Percentiles rank a stretch among this genome's conserved stretches.
Evolutionary conservation across 495 filamentous ascomycete genomes (phyloP).

Genomic region (Podospora bellae-mahoneyi): DNA sequence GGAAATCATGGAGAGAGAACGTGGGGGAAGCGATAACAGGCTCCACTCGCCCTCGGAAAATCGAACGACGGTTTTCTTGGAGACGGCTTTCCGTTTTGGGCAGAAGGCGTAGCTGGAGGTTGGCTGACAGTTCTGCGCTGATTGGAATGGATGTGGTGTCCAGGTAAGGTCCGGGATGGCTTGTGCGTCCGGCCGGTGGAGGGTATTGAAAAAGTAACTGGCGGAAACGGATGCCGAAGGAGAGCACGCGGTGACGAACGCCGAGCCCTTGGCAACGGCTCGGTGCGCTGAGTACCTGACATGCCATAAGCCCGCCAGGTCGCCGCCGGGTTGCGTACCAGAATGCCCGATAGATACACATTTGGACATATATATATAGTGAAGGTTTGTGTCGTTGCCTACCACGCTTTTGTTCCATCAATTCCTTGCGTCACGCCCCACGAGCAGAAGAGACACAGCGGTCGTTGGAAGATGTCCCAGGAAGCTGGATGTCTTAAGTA

Average conservation of each 20-base stretch:
- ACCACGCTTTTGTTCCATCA: not conserved
- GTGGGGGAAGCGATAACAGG: conserved; percentile 8
- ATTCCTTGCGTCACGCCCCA: too few species aligned
- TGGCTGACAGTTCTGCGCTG: not conserved
- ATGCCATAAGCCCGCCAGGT: conserved; percentile 21
- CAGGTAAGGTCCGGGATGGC: not conserved
- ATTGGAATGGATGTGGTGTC: not conserved
- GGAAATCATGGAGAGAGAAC: not conserved
- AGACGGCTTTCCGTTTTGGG: conserved; percentile 8
- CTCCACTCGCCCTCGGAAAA: conserved; percentile 1
- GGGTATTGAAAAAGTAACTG: not conserved
- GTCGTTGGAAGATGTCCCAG: not conserved
- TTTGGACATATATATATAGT: too few species aligned
- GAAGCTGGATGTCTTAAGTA: not conserved
- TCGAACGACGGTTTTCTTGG: not conserved
- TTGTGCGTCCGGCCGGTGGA: not conserved
- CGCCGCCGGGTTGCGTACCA: conserved; percentile 10
- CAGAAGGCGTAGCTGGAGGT: not conserved
- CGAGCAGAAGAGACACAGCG: too few species aligned
- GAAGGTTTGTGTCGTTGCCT: not conserved
- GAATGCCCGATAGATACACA: not conserved
- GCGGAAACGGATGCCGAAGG: not conserved
- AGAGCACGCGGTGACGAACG: conserved; percentile 20
- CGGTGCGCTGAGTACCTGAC: conserved; percentile 28
- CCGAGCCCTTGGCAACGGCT: conserved; percentile 35